Evolutionary conservation across 2,329 filamentous ascomycete genomes (phyloP), one percentile per base, ranked within the genome.

Genomic region (Nannizzia gypsea): DNA sequence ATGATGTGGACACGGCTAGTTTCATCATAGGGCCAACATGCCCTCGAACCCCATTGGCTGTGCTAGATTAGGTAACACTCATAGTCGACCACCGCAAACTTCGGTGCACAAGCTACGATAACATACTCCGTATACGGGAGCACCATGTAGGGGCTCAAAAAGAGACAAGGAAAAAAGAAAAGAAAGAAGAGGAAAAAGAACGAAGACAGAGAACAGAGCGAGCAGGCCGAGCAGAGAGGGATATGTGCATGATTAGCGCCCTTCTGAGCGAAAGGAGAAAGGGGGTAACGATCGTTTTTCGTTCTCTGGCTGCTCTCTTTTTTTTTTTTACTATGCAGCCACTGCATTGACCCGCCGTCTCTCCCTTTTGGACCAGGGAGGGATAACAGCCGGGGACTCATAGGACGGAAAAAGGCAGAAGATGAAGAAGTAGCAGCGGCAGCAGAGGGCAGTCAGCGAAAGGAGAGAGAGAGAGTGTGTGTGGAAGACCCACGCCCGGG

Each of bases 241-340:
- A 28, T 28, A 34, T 58, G 56, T 58, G 56, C 56, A 48, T 34
- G 28, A 20, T 48, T 58, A 58, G 56, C 56, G 56, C 56, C 56
- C 56, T 46, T 50, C 42, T 57, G 40, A 46, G 13, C 20, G 40
- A 58, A 50, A 42, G 38, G 38, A 42, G 38, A 42, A 58, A 50
- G n/a, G 56, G 56, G 54, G 54, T 6, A 40, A 40, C 36, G 54
- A 56, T 38, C 54, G n/a, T 55, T 40, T 56, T 26, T 56, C 54
- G 28, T 31, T 56, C 31, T 56, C 28, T 17, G 9, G 22, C 26
- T 26, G 22, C 31, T 31, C 24, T 22, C 26, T 13, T 36, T 34
- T 34, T 34, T n/a, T 34, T 34, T 11, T 34, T 34, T 36, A 24
- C 26, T 15, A 31, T 36, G 52, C 54, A 40, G 15, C 17, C 54